phyloP scores from a whole-genome alignment of 2,329 filamentous ascomycete genomes.

The Sclerotinia spermophila region DNA sequence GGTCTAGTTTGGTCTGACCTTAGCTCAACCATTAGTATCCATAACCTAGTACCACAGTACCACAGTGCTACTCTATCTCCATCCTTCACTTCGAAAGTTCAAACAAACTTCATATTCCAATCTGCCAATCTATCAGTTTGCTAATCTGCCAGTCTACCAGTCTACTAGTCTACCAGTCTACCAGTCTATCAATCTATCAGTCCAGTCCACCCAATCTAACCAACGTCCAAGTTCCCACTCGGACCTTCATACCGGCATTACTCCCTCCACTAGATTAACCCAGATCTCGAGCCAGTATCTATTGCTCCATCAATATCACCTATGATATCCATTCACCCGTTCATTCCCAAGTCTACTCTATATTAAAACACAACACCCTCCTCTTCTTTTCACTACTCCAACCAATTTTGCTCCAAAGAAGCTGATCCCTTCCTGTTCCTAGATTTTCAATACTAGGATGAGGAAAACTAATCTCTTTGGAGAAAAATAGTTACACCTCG shows the following conservation, averaged over 20 bases:
- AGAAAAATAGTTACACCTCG: background rate
- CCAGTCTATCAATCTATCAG: background rate
- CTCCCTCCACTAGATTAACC: background rate
- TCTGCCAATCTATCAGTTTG: background rate
- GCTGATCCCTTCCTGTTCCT: constrained; percentile 9
- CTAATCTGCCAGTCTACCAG: background rate
- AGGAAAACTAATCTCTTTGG: background rate
- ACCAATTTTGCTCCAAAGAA: background rate
- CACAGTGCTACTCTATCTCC: background rate
- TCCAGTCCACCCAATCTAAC: background rate
- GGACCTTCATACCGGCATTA: background rate
- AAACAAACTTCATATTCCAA: background rate
- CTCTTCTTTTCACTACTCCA: background rate
- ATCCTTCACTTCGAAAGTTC: background rate
- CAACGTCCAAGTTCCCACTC: background rate
- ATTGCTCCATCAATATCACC: background rate
- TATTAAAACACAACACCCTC: background rate
- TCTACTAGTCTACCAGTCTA: background rate
- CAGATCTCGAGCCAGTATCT: background rate
- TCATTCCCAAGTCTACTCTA: background rate
- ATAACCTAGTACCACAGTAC: background rate
- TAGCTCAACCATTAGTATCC: background rate
- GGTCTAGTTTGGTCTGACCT: background rate
- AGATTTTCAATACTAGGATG: background rate
- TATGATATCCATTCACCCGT: background rate